Conservation (phyloP, 257 asterid genomes). For the Eustoma russellianum region DNA sequence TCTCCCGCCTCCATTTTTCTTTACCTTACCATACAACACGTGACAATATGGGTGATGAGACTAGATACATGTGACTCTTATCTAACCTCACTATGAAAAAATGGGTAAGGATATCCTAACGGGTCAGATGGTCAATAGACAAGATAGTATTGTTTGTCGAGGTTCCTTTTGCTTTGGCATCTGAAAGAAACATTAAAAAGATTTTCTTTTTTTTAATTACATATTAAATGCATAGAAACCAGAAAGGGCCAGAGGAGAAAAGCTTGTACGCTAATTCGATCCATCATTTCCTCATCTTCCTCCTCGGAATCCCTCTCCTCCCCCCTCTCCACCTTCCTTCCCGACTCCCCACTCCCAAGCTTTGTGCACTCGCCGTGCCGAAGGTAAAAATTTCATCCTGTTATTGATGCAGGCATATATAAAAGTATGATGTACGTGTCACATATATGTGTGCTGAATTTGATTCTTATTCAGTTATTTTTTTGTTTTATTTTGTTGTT, state of each 20-base stretch:
- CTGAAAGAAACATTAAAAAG: too few relatives aligned
- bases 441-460: not conserved
- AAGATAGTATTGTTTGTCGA: too few relatives aligned
- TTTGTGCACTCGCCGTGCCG: not conserved
- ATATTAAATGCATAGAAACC: not conserved
- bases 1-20: too few relatives aligned
- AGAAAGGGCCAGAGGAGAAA: not conserved
- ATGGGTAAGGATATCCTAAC: too few relatives aligned
- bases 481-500: not conserved
- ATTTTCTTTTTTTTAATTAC: too few relatives aligned
- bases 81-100: too few relatives aligned
- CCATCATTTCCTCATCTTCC: conserved; percentile 2
- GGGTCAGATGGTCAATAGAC: too few relatives aligned
- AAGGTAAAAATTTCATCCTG: not conserved
- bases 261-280: conserved; percentile 11
- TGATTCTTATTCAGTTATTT: not conserved
- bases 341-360: not conserved
- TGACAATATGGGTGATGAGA: too few relatives aligned
- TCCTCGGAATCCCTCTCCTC: not conserved
- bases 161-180: too few relatives aligned
- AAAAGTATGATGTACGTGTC: not conserved
- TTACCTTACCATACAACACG: too few relatives aligned
- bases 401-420: too few relatives aligned
- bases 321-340: not conserved
- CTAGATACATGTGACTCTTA: too few relatives aligned